Base-by-base conservation (phyloP, 1,139 yeast genomes). In the Candida sanyaensis region DNA sequence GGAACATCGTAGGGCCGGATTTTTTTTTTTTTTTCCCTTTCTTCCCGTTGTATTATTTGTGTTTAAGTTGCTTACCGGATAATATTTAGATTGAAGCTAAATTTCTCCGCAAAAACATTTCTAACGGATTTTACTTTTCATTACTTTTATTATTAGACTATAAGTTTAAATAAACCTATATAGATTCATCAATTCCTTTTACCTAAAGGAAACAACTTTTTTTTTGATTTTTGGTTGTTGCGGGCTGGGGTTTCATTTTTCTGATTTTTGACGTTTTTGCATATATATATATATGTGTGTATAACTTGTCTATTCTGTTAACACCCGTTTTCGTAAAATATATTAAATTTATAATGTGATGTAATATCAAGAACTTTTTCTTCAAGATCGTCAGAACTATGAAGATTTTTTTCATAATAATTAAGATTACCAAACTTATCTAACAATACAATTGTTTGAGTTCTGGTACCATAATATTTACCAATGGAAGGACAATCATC, bases 401-500 rank as follows among this genome's bases (percentile, higher is more conserved):
- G 71, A 17, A 75, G 50, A 51, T 72, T 69, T 33, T 66, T 56
- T 55, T 76, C 80, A 47, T 65, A 69, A 55, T 75, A 75, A 47
- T 70, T 65, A 41, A 76, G 56, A 13, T 53, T 50, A 2, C 87
- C 86, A 5, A 63, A 48, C 34, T 72, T 75, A 55, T 78, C 80
- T 9, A 89, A 75, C 21, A 90, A 60, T 5, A 92, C 75, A 1
- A 91, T 80, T 0, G 96, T 90, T 60, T 91, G 97, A 0, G 97
- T 89, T 46, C 98, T 70, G 0, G 99, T 93, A 0, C 97, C 98
- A 59, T 92, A 93, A 57, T 74, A 82, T 27, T 69, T 65, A 0
- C 88, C 88, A 26, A 62, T 55, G 37, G 54, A 46, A 11, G 42
- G 37, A 11, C 43, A 44, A 23, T 37, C 27, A 42, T 44, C 46